Evolutionary conservation across 768 basidiomycete genomes (phyloP).

Genomic region (Mycena sanguinolenta): DNA sequence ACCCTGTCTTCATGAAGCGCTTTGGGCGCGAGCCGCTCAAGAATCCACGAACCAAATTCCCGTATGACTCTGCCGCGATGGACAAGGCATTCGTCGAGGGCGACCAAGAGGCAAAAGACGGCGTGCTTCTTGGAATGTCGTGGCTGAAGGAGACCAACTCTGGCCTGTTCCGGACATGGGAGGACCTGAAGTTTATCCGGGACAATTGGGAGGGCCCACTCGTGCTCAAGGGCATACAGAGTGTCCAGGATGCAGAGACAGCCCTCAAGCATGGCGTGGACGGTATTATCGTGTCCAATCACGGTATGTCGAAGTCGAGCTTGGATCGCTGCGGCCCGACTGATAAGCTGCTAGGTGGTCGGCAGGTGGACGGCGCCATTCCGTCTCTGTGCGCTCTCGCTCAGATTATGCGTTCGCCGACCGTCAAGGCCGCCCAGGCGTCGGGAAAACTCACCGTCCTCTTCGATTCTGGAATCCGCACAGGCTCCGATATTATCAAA

Average conservation of each 20-base stretch:
- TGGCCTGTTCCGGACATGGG: constrained; percentile 76
- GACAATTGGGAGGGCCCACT: constrained; percentile 85
- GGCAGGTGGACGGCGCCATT: constrained; percentile 85
- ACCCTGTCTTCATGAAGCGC: constrained; percentile 83
- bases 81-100: constrained; percentile 59
- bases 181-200: constrained; percentile 75
- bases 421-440: constrained; percentile 68
- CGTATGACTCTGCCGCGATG: constrained; percentile 66
- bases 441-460: constrained; percentile 76
- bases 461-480: constrained; percentile 87
- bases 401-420: constrained; percentile 72
- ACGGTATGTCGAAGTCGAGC: constrained; percentile 60
- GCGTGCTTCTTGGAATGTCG: constrained; percentile 62
- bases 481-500: constrained; percentile 86
- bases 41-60: constrained; percentile 62
- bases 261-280: constrained; percentile 75
- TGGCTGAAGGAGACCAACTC: constrained; percentile 77
- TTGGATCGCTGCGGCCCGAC: background rate
- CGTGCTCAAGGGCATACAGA: constrained; percentile 84
- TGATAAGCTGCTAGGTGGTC: constrained; percentile 61
- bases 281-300: constrained; percentile 86
- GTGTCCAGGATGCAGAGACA: constrained; percentile 75
- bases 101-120: constrained; percentile 52
- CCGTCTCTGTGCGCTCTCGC: constrained; percentile 81
- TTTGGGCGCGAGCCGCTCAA: constrained; percentile 60